Base-by-base conservation (phyloP, 2,329 filamentous ascomycete species). In the Dactylellina haptotyla region DNA sequence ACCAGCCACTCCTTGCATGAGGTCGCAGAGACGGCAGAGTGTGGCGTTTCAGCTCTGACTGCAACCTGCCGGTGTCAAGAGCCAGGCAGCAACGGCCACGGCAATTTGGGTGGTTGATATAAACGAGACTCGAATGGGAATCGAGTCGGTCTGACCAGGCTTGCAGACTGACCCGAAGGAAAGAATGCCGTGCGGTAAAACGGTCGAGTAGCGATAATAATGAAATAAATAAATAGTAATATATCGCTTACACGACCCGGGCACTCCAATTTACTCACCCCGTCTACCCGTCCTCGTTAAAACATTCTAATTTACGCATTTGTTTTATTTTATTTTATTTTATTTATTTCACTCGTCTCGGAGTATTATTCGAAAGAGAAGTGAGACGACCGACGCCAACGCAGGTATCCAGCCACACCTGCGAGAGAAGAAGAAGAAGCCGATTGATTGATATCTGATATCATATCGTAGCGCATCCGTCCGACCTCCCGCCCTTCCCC, bases 31-130 rank as follows among this genome's bases (percentile, higher is more conserved):
- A 30, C 25, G 30, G 18, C 18, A 43, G 34, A 64, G 59, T 63
- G 66, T 72, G 58, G 66, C 66, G 39, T 58, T 57, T 63, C 65
- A 57, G 65, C 57, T 71, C 28, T 37, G n/a, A n/a, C n/a, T n/a
- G n/a, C n/a, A n/a, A n/a, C n/a, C n/a, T n/a, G n/a, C n/a, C n/a
- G n/a, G n/a, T n/a, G n/a, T n/a, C n/a, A n/a, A n/a, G n/a, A 26
- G 54, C 59, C 48, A 65, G 61, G 61, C 61, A 65, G 61, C 61
- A 56, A 48, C 59, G 20, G 50, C 14, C 32, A 34, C 32, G 32
- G 32, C 32, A 34, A 34, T 34, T 34, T 6, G 6, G 14, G 32
- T 6, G 6, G 6, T 34, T 34, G 51, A 65, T 56, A 46, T 46
- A 20, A 32, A 28, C 3, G 50, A 26, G 23, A 26, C 14, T 2